These are phyloP conservation scores for Neostapfia colusana DNA, from an alignment of 176 grass and related monocot species.

Conservation along the genomic window DNA sequence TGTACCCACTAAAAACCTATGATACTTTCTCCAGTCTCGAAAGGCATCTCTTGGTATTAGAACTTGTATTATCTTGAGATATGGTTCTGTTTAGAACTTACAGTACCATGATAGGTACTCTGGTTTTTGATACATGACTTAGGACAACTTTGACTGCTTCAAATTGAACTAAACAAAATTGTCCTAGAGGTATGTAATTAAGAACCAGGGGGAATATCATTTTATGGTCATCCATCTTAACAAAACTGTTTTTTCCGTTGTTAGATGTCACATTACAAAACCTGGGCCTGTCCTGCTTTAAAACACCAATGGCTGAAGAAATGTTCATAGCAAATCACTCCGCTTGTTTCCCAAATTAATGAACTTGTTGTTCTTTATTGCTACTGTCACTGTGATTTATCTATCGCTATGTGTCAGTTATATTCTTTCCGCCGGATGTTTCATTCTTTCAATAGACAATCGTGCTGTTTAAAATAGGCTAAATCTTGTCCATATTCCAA, in stretches of 20 bases:
- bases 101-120: not conserved
- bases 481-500: conserved; percentile 3
- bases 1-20: not conserved
- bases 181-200: not conserved
- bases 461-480: not conserved
- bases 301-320: not conserved
- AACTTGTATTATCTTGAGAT: not conserved
- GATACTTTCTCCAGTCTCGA: not conserved
- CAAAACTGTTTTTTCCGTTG: no score
- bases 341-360: no score
- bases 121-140: not conserved
- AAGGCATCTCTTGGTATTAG: conserved; percentile 2
- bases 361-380: no score
- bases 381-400: no score
- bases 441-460: not conserved
- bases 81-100: conserved; percentile 22
- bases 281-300: not conserved
- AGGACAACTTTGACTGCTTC: not conserved
- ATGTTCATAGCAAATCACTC: not conserved
- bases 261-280: not conserved
- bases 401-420: not conserved
- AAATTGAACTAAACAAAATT: not conserved
- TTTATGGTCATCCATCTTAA: not conserved
- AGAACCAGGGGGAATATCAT: not conserved
- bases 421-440: not conserved